Evolutionary conservation across 176 grass and related monocot species (phyloP).

Genomic region (Saccharum spontaneum): DNA sequence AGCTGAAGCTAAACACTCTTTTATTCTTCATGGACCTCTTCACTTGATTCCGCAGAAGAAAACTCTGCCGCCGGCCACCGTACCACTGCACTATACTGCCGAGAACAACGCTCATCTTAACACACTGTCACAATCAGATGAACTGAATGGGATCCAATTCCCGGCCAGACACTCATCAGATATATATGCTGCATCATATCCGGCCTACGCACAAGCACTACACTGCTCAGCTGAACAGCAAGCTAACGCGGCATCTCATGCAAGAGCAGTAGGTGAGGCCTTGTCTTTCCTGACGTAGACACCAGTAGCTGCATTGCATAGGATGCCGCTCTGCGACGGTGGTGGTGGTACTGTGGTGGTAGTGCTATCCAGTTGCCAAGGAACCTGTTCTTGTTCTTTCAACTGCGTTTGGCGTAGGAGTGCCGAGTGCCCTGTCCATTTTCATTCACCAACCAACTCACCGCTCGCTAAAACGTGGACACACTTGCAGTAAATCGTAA

Average conservation of each 20-base stretch:
- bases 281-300: not conserved
- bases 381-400: not conserved
- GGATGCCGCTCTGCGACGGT: not conserved
- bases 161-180: not conserved
- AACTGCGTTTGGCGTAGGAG: not conserved
- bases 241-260: constrained; percentile 4
- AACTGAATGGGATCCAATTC: not conserved
- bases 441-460: not conserved
- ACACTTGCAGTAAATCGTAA: no score
- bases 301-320: not conserved
- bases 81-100: no score
- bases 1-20: no score
- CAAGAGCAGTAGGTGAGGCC: not conserved
- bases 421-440: not conserved
- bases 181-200: not conserved
- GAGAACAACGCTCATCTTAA: no score
- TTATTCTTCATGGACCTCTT: no score
- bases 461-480: no score
- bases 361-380: constrained; percentile 31
- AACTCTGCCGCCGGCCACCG: no score
- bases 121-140: no score
- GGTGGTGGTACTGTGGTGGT: not conserved
- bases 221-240: not conserved
- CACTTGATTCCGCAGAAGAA: no score
- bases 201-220: not conserved